phyloP scores from a whole-genome alignment of 371 early-diverging fungal species.

The Mucor mucedo region DNA sequence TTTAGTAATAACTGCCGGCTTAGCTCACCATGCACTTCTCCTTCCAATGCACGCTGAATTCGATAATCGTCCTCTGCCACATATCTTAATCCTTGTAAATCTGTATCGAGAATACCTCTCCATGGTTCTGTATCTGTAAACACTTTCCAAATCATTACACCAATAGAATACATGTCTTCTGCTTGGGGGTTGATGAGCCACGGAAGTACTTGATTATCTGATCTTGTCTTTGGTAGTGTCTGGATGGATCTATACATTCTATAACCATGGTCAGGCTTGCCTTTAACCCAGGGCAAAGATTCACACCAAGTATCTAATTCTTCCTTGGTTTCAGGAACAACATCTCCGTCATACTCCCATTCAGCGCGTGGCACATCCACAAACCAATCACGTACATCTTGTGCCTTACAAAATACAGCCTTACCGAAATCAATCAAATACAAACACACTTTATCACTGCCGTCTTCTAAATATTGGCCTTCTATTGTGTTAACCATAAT shows the following conservation, averaged over 20 bases:
- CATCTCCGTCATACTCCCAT: conserved; percentile 51
- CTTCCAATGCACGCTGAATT: conserved; percentile 60
- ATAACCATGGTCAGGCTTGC: conserved; percentile 69
- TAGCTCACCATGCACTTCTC: conserved; percentile 53
- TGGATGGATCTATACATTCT: conserved; percentile 66
- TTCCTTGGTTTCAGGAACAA: conserved; percentile 50
- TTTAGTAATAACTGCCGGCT: conserved; percentile 57
- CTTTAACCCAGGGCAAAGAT: conserved; percentile 58
- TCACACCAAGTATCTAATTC: conserved; percentile 57
- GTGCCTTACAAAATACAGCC: conserved; percentile 58
- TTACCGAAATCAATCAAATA: conserved; percentile 74
- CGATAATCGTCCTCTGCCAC: conserved; percentile 63
- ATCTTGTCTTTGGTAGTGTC: conserved; percentile 63
- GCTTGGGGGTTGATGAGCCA: conserved; percentile 65
- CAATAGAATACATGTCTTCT: conserved; percentile 70
- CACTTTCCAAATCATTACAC: conserved; percentile 70
- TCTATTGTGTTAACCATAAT: conserved; percentile 66
- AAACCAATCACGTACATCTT: conserved; percentile 65
- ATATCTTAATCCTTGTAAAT: conserved; percentile 65
- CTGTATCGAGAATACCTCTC: conserved; percentile 69
- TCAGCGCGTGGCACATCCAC: conserved; percentile 50
- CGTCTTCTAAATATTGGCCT: conserved; percentile 53
- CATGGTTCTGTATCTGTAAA: conserved; percentile 72
- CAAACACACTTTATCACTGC: conserved; percentile 53
- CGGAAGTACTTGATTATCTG: conserved; percentile 55